Percentiles rank a stretch among this genome's conserved stretches.
These are phyloP conservation scores for Fistulifera pelliculosa DNA, from an alignment of 108 stramenopile species.

Conservation along the genomic window DNA sequence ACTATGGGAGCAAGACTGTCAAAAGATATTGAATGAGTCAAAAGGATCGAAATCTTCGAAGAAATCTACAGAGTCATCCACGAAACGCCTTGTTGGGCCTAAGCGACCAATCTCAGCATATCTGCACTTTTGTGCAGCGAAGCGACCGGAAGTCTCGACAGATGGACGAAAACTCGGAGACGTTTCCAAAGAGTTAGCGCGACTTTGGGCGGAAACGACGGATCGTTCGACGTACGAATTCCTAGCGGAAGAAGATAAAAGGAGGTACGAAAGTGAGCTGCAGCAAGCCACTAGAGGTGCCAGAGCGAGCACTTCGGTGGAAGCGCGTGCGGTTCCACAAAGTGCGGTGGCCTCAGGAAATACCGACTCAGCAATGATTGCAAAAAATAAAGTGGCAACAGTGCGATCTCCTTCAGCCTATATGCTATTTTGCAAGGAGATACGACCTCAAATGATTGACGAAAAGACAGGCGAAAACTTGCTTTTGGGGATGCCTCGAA, in stretches of 20 bases:
- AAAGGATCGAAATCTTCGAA: constrained; percentile 4
- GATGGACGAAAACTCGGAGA: constrained; percentile 27
- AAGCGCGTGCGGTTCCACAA: not conserved
- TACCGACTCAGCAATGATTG: not conserved
- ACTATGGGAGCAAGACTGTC: constrained; percentile 19
- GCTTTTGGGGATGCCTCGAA: constrained; percentile 35
- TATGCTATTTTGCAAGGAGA: constrained; percentile 34
- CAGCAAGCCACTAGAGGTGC: not conserved
- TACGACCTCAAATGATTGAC: constrained; percentile 23
- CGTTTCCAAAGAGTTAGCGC: constrained; percentile 43
- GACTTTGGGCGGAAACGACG: constrained; percentile 26
- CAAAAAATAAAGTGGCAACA: constrained; percentile 10
- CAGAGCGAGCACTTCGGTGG: not conserved
- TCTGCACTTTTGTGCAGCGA: constrained; percentile 32
- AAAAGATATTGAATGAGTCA: not conserved
- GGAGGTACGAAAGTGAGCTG: constrained; percentile 14
- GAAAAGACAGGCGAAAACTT: constrained; percentile 27
- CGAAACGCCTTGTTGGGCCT: not conserved
- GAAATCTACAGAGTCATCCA: not conserved
- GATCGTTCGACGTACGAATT: constrained; percentile 19
- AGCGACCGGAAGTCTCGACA: constrained; percentile 35
- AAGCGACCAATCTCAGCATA: constrained; percentile 34
- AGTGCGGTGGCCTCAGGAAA: not conserved
- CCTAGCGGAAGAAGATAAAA: constrained; percentile 25
- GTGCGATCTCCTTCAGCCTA: constrained; percentile 26